Evolutionary conservation across 2,329 filamentous ascomycete genomes (phyloP).

Genomic region (Sporothrix variecibatus): DNA sequence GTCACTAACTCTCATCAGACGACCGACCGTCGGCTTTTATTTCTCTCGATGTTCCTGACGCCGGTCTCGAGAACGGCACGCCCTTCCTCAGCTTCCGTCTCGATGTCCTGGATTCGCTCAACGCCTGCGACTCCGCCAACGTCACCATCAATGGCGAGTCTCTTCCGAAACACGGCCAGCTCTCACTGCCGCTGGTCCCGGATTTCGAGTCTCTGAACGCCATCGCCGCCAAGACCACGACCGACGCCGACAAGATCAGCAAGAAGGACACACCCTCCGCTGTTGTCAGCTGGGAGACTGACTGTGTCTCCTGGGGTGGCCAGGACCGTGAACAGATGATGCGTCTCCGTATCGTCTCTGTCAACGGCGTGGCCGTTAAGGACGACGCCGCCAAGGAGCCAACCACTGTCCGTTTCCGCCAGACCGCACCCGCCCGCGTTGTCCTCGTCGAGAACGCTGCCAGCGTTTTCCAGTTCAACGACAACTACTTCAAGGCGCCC

Average conservation of each 20-base stretch:
- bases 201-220: constrained; percentile 30
- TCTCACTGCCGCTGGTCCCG: constrained; percentile 43
- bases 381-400: constrained; percentile 37
- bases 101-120: constrained; percentile 47
- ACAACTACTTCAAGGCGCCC: constrained; percentile 9
- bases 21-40: constrained; percentile 34
- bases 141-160: constrained; percentile 50
- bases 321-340: constrained; percentile 48
- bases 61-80: constrained; percentile 20
- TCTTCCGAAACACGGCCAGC: constrained; percentile 47
- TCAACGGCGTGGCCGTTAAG: constrained; percentile 45
- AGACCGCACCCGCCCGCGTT: constrained; percentile 47
- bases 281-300: constrained; percentile 50
- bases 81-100: constrained; percentile 43
- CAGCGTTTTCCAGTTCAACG: constrained; percentile 35
- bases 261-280: constrained; percentile 36
- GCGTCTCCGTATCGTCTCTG: constrained; percentile 45
- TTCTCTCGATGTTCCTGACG: constrained; percentile 33
- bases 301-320: constrained; percentile 47
- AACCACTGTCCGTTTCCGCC: constrained; percentile 50
- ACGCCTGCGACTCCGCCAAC: constrained; percentile 51
- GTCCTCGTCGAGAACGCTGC: constrained; percentile 46
- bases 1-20: constrained; percentile 13
- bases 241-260: constrained; percentile 1
- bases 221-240: background rate